phyloP scores from a whole-genome alignment of 192 early-diverging fungal species.

The Thamnidium elegans region DNA sequence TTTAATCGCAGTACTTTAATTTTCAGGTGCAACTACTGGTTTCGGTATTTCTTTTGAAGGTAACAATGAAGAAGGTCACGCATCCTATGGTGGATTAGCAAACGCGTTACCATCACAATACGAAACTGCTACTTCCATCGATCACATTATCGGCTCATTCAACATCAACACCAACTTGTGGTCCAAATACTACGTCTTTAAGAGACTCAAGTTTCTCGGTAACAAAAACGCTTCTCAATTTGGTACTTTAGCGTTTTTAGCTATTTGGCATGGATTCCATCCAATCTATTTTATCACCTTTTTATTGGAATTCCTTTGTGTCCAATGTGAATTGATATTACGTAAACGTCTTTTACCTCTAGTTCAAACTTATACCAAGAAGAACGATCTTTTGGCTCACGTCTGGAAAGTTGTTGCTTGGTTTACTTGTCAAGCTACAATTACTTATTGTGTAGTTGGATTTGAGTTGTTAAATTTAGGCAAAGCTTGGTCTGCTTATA shows the following conservation, averaged over 20 bases:
- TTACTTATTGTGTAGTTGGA: constrained; percentile 48
- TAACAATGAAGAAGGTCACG: constrained; percentile 38
- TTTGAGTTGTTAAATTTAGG: constrained; percentile 44
- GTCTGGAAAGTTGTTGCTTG: constrained; percentile 39
- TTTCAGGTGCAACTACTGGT: constrained; percentile 43
- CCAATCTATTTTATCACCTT: constrained; percentile 58
- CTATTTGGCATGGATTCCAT: constrained; percentile 64
- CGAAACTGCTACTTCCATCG: constrained; percentile 51
- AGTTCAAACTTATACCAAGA: constrained; percentile 32
- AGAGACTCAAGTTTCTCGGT: constrained; percentile 53
- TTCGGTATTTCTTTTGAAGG: constrained; percentile 62
- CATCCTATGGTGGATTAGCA: constrained; percentile 51
- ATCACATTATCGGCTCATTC: constrained; percentile 53
- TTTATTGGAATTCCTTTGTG: constrained; percentile 54
- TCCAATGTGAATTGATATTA: constrained; percentile 47
- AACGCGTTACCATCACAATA: constrained; percentile 43
- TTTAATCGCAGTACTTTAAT: constrained; percentile 1
- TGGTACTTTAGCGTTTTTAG: constrained; percentile 49
- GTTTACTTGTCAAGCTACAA: constrained; percentile 41
- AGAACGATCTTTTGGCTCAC: constrained; percentile 20
- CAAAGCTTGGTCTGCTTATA: constrained; percentile 27
- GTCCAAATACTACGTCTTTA: constrained; percentile 62
- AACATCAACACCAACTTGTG: constrained; percentile 67
- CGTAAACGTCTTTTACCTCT: constrained; percentile 30
- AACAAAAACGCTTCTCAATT: constrained; percentile 52